Percentiles rank a stretch among this genome's conserved stretches.
Conservation (phyloP, 2,329 filamentous ascomycete genomes). For the Sporothrix curviconia region DNA sequence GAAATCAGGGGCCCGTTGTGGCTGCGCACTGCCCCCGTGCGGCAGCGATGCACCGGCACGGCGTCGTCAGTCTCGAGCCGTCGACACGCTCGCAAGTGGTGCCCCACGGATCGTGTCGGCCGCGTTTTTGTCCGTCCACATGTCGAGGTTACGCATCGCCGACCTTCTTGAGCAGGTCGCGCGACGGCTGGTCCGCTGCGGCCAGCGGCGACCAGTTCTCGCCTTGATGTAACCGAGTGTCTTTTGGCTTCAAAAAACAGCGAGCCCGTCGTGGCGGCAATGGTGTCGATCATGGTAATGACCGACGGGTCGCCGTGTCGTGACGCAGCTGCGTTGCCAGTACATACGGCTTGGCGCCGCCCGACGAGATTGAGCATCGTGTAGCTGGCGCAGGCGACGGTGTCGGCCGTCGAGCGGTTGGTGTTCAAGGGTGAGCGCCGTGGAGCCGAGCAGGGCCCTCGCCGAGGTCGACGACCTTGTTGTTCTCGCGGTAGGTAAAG, state of each 20-base stretch:
- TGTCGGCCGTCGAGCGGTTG: conserved; percentile 25
- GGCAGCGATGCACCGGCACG: conserved; percentile 28
- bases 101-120: conserved; percentile 31
- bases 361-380: conserved; percentile 30
- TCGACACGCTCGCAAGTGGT: conserved; percentile 32
- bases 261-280: conserved; percentile 31
- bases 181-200: conserved; percentile 21
- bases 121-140: conserved; percentile 32
- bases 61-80: conserved; percentile 27
- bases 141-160: conserved; percentile 33
- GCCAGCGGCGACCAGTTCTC: conserved; percentile 28
- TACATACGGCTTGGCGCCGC: conserved; percentile 28
- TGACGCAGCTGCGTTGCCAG: conserved; percentile 32
- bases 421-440: conserved; percentile 20
- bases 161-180: conserved; percentile 28
- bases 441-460: conserved; percentile 13
- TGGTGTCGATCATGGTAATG: conserved; percentile 29
- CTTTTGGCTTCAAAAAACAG: conserved; percentile 31
- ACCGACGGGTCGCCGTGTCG: conserved; percentile 19
- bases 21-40: conserved; percentile 25
- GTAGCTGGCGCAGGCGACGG: conserved; percentile 31
- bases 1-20: no score
- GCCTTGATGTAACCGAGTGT: conserved; percentile 28
- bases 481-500: conserved; percentile 25
- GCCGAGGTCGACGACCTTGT: conserved; percentile 20